Base-by-base conservation (phyloP, 352 stramenopile species). In the Phytopythium delawarense region DNA sequence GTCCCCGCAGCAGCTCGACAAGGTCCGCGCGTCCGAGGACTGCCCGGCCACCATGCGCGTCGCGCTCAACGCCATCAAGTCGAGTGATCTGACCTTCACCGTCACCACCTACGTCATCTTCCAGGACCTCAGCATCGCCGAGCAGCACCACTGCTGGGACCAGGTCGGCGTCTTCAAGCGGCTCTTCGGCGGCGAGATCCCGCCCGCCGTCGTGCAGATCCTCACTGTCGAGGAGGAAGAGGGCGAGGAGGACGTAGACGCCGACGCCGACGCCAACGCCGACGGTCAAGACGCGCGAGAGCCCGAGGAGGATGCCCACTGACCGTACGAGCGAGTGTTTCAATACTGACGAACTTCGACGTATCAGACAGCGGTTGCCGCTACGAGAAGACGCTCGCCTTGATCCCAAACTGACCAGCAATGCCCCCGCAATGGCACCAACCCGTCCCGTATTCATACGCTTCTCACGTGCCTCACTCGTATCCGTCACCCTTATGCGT, bases 71-170 rank as follows among this genome's bases (percentile, higher is more conserved):
- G 81, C 84, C 25, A 92, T 92, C 69, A 91, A 91, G 63, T 92
- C 84, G 56, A 88, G 79, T 39, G 81, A 92, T 59, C 61, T 92
- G 57, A 91, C 84, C 46, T 92, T 92, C 68, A 92, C 84, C 13
- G 84, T 92, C 69, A 92, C 84, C 15, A 88, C 84, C 59, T 92
- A 90, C 66, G 78, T 91, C 42, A 87, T 92, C 58, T 92, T 92
- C 63, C 74, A 92, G 61, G 79, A 89, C 34, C 50, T 77, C 30
- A 76, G 65, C 3, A 91, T 92, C 59, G 79, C 78, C 15, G 78
- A 89, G 66, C 84, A 92, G 63, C 78, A 91, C 69, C 84, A 92
- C 64, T 85, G 81, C 68, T 92, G 84, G 84, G 84, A 92, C 68
- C 84, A 92, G 61, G 81, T 91, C 20, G 78, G 84, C 45, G 81